phyloP scores from a whole-genome alignment of 768 basidiomycete genomes.

The Boletus tomentosulus region DNA sequence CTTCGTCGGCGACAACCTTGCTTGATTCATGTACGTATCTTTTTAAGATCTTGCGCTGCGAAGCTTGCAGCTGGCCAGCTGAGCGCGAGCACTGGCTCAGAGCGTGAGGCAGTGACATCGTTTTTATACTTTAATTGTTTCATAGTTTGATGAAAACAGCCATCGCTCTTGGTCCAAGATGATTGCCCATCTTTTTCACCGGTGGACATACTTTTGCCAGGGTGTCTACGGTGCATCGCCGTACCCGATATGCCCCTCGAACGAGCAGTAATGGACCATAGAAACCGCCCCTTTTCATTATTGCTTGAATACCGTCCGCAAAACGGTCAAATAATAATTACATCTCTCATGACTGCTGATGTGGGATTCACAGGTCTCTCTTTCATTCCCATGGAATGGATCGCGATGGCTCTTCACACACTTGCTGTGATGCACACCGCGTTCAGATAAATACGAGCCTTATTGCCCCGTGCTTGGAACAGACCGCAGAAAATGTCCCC shows the following conservation, averaged over 20 bases:
- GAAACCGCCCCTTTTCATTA: not conserved
- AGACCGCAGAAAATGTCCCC: constrained; percentile 3
- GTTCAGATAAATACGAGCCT: constrained; percentile 15
- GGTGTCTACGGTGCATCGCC: no score
- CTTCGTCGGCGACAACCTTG: no score
- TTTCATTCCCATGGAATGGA: constrained; percentile 11
- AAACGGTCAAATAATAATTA: not conserved
- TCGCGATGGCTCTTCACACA: constrained; percentile 1
- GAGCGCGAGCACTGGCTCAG: no score
- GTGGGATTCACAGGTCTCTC: constrained; percentile 3
- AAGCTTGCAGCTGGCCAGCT: no score
- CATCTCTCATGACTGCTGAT: not conserved
- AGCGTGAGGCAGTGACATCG: no score
- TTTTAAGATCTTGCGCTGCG: no score
- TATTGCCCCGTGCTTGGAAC: not conserved
- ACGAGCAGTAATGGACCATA: not conserved
- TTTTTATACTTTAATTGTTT: no score
- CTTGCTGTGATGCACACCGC: not conserved
- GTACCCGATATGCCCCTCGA: not conserved
- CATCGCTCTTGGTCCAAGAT: no score
- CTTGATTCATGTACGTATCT: no score
- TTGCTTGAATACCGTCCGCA: not conserved
- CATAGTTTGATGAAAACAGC: no score
- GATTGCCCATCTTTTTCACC: no score
- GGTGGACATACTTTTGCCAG: no score